Evolutionary conservation across 257 asterid species (phyloP).

Genomic region (Solanum gandarillasii): DNA sequence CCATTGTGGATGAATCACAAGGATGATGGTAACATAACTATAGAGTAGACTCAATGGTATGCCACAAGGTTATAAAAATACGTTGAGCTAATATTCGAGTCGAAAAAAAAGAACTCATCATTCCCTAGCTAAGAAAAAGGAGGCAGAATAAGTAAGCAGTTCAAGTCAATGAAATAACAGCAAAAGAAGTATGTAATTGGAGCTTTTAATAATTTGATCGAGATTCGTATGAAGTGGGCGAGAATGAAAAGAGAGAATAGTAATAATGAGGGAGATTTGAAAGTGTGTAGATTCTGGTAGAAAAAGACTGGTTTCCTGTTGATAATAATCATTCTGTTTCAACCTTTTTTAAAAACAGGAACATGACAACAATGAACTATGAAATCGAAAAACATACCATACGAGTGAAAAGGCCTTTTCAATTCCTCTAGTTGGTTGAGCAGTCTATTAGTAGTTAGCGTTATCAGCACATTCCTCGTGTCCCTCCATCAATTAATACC

Average conservation of each 20-base stretch:
- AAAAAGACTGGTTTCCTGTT: conserved; percentile 13
- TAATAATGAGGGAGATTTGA: conserved; percentile 29
- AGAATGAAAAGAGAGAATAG: background rate
- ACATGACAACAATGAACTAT: conserved; percentile 14
- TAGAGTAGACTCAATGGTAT: background rate
- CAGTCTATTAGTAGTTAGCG: conserved; percentile 20
- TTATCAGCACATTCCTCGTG: conserved; percentile 10
- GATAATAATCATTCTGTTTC: conserved; percentile 23
- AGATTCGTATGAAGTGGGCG: background rate
- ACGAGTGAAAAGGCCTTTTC: conserved; percentile 8
- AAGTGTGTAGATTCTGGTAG: conserved; percentile 31
- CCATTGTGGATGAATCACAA: background rate
- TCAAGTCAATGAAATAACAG: background rate
- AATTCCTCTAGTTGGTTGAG: conserved; percentile 32
- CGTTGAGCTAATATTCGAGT: background rate
- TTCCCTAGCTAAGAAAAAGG: background rate
- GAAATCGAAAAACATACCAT: conserved; percentile 12
- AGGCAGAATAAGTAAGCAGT: background rate
- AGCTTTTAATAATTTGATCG: background rate
- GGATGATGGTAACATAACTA: background rate
- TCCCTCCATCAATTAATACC: conserved; percentile 9
- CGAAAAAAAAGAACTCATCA: background rate
- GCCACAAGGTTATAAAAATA: background rate
- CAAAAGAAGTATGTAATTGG: background rate
- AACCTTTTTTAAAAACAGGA: conserved; percentile 2